phyloP scores from a whole-genome alignment of 2,329 filamentous ascomycete genomes.

The Torrubiella hemipterigena region DNA sequence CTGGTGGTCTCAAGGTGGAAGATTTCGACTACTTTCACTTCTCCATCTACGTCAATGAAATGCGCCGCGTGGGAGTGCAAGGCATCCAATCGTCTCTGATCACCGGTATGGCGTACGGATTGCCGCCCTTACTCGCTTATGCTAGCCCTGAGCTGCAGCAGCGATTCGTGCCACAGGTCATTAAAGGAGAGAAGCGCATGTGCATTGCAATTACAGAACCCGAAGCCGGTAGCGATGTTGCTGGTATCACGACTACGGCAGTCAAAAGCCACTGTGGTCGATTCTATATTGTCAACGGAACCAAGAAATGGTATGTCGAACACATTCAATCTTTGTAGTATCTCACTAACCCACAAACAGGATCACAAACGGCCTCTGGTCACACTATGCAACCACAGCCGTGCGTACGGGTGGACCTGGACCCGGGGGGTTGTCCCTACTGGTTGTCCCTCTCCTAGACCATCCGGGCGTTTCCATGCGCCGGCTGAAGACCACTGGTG shows the following conservation, averaged over 20 bases:
- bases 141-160: slow-evolving; percentile 50
- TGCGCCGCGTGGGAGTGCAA: slow-evolving; percentile 36
- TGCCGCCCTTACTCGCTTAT: slow-evolving; percentile 61
- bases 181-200: slow-evolving; percentile 51
- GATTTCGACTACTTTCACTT: slow-evolving; percentile 64
- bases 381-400: slow-evolving; percentile 50
- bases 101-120: slow-evolving; percentile 60
- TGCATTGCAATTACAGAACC: slow-evolving; percentile 77
- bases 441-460: slow-evolving; percentile 36
- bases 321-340: neutral
- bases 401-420: slow-evolving; percentile 45
- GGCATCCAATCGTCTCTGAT: slow-evolving; percentile 53
- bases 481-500: slow-evolving; percentile 49
- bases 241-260: slow-evolving; percentile 59
- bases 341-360: slow-evolving; percentile 2
- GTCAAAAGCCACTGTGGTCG: slow-evolving; percentile 49
- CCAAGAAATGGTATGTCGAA: slow-evolving; percentile 56
- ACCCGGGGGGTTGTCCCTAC: slow-evolving; percentile 37
- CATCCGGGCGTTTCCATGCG: slow-evolving; percentile 10
- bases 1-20: slow-evolving; percentile 52
- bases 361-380: slow-evolving; percentile 49
- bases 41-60: slow-evolving; percentile 54
- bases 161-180: slow-evolving; percentile 53
- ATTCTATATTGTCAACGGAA: slow-evolving; percentile 60
- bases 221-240: slow-evolving; percentile 59